Evolutionary conservation across 257 asterid genomes (phyloP).

Genomic region (Oldenlandia corymbosa): DNA sequence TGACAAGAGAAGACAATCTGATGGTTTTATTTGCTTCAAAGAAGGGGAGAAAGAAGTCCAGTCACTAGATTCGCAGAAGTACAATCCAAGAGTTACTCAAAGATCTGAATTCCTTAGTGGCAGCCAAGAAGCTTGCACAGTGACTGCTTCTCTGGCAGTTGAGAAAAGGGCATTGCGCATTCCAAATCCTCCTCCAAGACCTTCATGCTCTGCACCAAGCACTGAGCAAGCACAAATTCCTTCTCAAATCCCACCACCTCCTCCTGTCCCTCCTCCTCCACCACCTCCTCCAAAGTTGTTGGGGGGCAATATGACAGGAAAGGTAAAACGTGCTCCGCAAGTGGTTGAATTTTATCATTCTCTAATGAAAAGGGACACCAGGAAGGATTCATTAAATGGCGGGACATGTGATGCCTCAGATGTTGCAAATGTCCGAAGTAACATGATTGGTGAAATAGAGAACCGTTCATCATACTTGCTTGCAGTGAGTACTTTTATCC

Average conservation of each 20-base stretch:
- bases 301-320: slow-evolving; percentile 38
- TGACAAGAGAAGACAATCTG: slow-evolving; percentile 70
- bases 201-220: slow-evolving; percentile 40
- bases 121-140: slow-evolving; percentile 40
- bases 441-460: slow-evolving; percentile 91
- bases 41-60: slow-evolving; percentile 52
- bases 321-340: slow-evolving; percentile 81
- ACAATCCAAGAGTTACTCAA: slow-evolving; percentile 33
- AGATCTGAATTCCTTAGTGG: slow-evolving; percentile 25
- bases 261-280: slow-evolving; percentile 70
- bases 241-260: slow-evolving; percentile 26
- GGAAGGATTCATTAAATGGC: slow-evolving; percentile 67
- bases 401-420: slow-evolving; percentile 56
- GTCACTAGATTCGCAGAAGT: slow-evolving; percentile 38
- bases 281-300: slow-evolving; percentile 60
- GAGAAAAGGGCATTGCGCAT: slow-evolving; percentile 67
- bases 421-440: slow-evolving; percentile 75
- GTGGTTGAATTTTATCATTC: slow-evolving; percentile 90
- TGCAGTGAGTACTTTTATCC: slow-evolving; percentile 48
- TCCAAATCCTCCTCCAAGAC: slow-evolving; percentile 92
- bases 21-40: slow-evolving; percentile 62
- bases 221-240: slow-evolving; percentile 38
- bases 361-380: slow-evolving; percentile 85
- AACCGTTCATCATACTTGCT: slow-evolving; percentile 82
- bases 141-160: slow-evolving; percentile 52